Evolutionary conservation across 2,329 filamentous ascomycete genomes (phyloP).

Genomic region (Bipolaris cookei): DNA sequence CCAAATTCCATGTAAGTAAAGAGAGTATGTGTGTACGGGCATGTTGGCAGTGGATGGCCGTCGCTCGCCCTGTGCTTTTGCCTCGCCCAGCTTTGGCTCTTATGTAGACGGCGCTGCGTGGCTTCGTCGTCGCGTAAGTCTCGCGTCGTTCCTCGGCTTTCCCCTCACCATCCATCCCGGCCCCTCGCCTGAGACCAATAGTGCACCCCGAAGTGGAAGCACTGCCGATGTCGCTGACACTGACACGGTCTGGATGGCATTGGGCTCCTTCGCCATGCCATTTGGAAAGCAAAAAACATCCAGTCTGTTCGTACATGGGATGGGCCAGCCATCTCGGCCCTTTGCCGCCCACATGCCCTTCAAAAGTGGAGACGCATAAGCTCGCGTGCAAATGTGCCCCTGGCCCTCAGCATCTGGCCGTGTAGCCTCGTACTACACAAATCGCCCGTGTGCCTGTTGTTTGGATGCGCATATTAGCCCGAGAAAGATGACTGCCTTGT

Average conservation of each 20-base stretch:
- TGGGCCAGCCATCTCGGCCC: neutral
- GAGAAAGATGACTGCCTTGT: constrained; percentile 1
- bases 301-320: neutral
- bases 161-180: constrained; percentile 17
- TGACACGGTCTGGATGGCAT: no score
- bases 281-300: neutral
- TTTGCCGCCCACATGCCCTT: neutral
- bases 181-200: constrained; percentile 9
- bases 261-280: no score
- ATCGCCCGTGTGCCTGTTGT: neutral
- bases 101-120: no score
- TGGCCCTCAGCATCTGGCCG: neutral
- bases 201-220: constrained; percentile 5
- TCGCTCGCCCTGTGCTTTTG: neutral
- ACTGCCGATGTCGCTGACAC: neutral
- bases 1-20: neutral
- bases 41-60: neutral
- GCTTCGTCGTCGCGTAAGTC: constrained; percentile 13
- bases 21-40: neutral
- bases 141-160: constrained; percentile 16
- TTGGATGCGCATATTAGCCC: neutral
- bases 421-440: neutral
- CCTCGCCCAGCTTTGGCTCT: neutral
- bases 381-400: neutral
- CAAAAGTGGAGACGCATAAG: neutral